Percentiles rank a stretch among this genome's conserved stretches.
Conservation (phyloP, 2,329 filamentous ascomycete species). For the Talaromyces sp. region DNA sequence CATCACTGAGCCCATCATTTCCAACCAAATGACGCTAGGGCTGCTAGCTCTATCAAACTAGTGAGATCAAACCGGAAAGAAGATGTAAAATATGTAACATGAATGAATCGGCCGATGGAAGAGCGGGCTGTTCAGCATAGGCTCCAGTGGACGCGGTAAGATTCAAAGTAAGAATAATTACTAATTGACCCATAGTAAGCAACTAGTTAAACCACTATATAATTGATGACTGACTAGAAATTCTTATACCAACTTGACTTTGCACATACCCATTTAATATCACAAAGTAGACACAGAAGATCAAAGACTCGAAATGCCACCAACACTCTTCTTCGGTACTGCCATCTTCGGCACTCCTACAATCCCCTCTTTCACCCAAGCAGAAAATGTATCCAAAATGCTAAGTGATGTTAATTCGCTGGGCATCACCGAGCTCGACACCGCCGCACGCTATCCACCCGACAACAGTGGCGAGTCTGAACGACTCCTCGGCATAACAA, state of each 20-base stretch:
- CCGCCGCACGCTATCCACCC: constrained; percentile 36
- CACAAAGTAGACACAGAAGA: not conserved
- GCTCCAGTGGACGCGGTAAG: not conserved
- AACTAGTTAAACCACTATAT: not conserved
- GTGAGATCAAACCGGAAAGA: not conserved
- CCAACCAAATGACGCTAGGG: not conserved
- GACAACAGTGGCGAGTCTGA: constrained; percentile 32
- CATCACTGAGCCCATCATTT: not conserved
- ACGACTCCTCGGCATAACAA: constrained; percentile 29
- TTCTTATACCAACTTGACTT: not conserved
- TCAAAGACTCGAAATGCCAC: constrained; percentile 8
- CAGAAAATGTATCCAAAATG: constrained; percentile 4
- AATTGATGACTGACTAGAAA: not conserved
- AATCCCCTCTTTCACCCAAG: not conserved
- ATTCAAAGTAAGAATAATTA: not conserved
- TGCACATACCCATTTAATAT: not conserved
- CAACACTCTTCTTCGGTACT: constrained; percentile 17
- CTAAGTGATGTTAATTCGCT: constrained; percentile 2
- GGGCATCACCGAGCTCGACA: constrained; percentile 21
- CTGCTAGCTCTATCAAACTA: not conserved
- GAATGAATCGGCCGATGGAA: not conserved
- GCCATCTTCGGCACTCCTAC: constrained; percentile 14
- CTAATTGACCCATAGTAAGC: not conserved
- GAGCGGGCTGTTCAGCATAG: not conserved
- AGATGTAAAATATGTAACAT: not conserved